Evolutionary conservation across 148 eudicot genomes (phyloP).

Genomic region (Rheum nobile): DNA sequence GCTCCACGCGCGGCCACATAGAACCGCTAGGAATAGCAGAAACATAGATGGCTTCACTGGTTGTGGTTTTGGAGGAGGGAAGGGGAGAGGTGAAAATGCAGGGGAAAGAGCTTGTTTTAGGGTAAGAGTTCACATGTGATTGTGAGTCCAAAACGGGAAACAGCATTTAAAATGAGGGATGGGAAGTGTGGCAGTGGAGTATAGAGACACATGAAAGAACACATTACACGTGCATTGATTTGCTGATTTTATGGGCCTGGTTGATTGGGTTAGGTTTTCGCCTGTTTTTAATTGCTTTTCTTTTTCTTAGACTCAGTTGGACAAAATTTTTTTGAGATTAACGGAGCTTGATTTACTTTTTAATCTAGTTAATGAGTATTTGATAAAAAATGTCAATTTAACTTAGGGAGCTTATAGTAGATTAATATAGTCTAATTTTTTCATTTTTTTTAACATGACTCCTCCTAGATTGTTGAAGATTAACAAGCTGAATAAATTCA

Average conservation of each 20-base stretch:
- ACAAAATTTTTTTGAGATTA: too few relatives aligned
- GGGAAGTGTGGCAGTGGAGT: background rate
- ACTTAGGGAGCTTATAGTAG: too few relatives aligned
- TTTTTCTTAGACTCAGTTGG: too few relatives aligned
- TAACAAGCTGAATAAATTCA: too few relatives aligned
- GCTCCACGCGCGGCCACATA: background rate
- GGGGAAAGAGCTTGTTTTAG: too few relatives aligned
- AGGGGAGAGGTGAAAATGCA: background rate
- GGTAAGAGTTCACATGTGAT: background rate
- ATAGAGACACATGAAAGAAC: background rate
- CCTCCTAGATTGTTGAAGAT: too few relatives aligned
- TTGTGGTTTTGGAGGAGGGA: background rate
- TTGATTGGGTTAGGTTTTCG: background rate
- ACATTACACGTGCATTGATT: background rate
- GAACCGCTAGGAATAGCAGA: background rate
- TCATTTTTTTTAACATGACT: too few relatives aligned
- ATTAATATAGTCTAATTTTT: too few relatives aligned
- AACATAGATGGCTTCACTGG: background rate
- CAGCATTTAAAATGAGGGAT: background rate
- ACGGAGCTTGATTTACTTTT: too few relatives aligned
- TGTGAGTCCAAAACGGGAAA: background rate
- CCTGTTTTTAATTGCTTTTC: too few relatives aligned
- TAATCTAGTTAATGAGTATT: too few relatives aligned
- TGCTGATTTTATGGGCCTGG: background rate
- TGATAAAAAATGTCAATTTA: too few relatives aligned